These are phyloP conservation scores for Canna indica DNA, from an alignment of 176 grass and related monocot species.

Conservation along the genomic window DNA sequence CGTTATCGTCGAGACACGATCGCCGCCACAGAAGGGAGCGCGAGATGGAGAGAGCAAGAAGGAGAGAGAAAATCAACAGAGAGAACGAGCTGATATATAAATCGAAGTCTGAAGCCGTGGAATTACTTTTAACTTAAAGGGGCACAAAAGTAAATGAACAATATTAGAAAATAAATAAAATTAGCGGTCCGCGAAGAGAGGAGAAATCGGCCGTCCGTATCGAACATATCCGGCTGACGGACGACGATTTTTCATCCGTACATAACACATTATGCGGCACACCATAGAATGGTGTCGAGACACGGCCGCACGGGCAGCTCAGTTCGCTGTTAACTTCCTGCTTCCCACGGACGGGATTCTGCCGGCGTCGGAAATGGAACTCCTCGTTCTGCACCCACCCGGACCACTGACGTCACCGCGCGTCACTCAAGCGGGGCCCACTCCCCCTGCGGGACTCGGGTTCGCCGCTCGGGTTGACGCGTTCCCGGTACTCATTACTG, in stretches of 20 bases:
- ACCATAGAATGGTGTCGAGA: not conserved
- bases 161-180: not conserved
- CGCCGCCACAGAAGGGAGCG: slow-evolving; percentile 18
- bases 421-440: not conserved
- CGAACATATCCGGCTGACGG: not conserved
- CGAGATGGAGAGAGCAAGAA: not conserved
- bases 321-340: not conserved
- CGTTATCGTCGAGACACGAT: slow-evolving; percentile 27
- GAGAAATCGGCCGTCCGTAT: not conserved
- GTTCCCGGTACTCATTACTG: not conserved
- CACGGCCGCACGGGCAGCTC: not conserved
- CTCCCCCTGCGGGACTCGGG: not conserved
- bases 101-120: not conserved
- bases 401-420: not conserved
- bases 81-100: not conserved
- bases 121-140: not conserved
- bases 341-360: not conserved
- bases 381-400: not conserved
- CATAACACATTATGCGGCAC: not conserved
- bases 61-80: not conserved
- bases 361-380: not conserved
- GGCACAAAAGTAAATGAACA: not conserved
- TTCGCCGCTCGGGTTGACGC: not conserved
- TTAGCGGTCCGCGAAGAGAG: not conserved
- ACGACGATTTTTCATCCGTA: not conserved